These are phyloP conservation scores for Xylaria nigripes DNA, from an alignment of 495 filamentous ascomycete species.

Conservation along the genomic window DNA sequence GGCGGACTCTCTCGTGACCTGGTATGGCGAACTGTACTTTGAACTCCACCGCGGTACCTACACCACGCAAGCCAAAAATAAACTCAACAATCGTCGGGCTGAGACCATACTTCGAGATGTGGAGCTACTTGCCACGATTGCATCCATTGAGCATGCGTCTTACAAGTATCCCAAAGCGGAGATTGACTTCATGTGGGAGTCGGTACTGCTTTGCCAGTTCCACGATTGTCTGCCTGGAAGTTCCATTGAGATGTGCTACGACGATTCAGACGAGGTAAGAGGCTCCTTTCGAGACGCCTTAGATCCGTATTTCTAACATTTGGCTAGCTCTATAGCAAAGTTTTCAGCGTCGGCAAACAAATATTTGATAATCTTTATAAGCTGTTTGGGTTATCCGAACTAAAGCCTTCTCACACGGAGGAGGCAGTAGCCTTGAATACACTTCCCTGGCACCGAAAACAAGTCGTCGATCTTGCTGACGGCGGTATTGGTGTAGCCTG, in stretches of 20 bases:
- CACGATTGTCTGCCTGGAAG: slow-evolving; percentile 96
- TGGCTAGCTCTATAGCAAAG: slow-evolving; percentile 59
- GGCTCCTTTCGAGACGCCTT: not conserved
- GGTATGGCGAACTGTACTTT: slow-evolving; percentile 98
- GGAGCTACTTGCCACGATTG: slow-evolving; percentile 80
- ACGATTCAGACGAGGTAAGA: slow-evolving; percentile 71
- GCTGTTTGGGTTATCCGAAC: slow-evolving; percentile 52
- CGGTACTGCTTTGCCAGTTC: slow-evolving; percentile 80
- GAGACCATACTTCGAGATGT: slow-evolving; percentile 80
- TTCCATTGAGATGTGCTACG: slow-evolving; percentile 93
- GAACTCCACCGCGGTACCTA: slow-evolving; percentile 95
- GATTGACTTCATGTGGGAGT: slow-evolving; percentile 92
- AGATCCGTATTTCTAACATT: slow-evolving; percentile 7
- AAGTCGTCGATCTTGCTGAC: slow-evolving; percentile 56
- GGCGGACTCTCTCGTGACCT: slow-evolving; percentile 78
- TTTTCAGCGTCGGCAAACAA: slow-evolving; percentile 68
- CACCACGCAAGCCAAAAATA: slow-evolving; percentile 96
- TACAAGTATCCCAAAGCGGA: slow-evolving; percentile 90
- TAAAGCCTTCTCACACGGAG: slow-evolving; percentile 24
- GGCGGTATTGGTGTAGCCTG: slow-evolving; percentile 38
- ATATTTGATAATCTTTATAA: slow-evolving; percentile 61
- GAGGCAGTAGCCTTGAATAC: slow-evolving; percentile 64
- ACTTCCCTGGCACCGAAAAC: slow-evolving; percentile 69
- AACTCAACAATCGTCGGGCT: slow-evolving; percentile 79
- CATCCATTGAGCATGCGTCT: slow-evolving; percentile 56